phyloP scores from a whole-genome alignment of 495 filamentous ascomycete species.

The Aspergillus conjunctus region DNA sequence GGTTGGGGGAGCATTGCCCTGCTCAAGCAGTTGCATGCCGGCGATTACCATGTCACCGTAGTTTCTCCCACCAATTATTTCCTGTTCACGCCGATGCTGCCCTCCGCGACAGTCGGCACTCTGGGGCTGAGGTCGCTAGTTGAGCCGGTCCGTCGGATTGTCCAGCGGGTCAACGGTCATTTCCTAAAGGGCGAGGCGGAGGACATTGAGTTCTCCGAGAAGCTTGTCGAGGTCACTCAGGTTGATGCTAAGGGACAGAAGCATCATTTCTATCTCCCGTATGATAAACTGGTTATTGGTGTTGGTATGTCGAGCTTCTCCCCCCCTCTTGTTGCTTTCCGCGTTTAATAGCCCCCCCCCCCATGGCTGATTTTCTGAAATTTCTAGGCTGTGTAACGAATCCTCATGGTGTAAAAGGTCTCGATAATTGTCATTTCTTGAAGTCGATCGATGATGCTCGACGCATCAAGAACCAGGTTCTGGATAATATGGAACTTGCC shows the following conservation, averaged over 20 bases:
- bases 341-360: neutral
- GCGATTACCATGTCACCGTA: slow-evolving; percentile 92
- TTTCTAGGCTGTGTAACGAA: slow-evolving; percentile 79
- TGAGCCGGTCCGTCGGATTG: slow-evolving; percentile 87
- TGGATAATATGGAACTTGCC: slow-evolving; percentile 90
- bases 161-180: slow-evolving; percentile 76
- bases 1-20: slow-evolving; percentile 95
- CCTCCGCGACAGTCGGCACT: slow-evolving; percentile 94
- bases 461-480: slow-evolving; percentile 82
- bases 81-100: slow-evolving; percentile 96
- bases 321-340: neutral
- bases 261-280: slow-evolving; percentile 88
- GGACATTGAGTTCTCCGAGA: slow-evolving; percentile 86
- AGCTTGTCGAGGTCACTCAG: slow-evolving; percentile 84
- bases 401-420: slow-evolving; percentile 91
- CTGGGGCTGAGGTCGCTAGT: slow-evolving; percentile 87
- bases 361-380: slow-evolving; percentile 19
- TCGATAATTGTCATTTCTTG: slow-evolving; percentile 92
- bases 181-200: slow-evolving; percentile 85
- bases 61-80: slow-evolving; percentile 96
- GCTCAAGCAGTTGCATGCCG: slow-evolving; percentile 84
- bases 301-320: slow-evolving; percentile 59
- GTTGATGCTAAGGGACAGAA: slow-evolving; percentile 67
- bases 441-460: slow-evolving; percentile 93
- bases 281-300: slow-evolving; percentile 96